Evolutionary conservation across 2,329 filamentous ascomycete species (phyloP), one percentile per base, ranked within the genome.

Genomic region (Ophiostoma australiae): DNA sequence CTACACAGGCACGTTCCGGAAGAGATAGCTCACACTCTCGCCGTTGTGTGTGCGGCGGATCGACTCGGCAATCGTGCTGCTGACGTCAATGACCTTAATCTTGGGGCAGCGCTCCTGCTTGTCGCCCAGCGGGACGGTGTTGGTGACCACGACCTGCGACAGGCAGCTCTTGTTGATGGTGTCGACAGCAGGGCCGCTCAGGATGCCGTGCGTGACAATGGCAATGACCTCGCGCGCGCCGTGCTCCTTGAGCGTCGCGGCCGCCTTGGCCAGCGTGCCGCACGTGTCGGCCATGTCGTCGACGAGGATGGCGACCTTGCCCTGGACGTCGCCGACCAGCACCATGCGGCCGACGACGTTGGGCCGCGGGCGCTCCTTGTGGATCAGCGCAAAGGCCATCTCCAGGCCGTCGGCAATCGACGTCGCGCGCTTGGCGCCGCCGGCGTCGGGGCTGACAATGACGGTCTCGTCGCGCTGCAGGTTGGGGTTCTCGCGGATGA

Each of bases 391-490:
- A 80, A 98, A 97, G 73, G 90, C 90, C 67, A 94, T 88, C 78
- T 97, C 93, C 73, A 98, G 87, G 68, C 92, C 90, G 80, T 97
- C 94, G 71, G 94, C 94, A 75, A 98, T 97, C 15, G 91, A 93
- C 10, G 94, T 97, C 58, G 94, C 94, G 80, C 92, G 89, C 83
- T 97, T 98, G 69, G 94, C 94, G 77, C 94, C 94, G 76, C 94
- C 94, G 8, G 94, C 94, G 81, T 98, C 94, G 2, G 94, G 94
- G 75, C 91, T 95, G 75, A 98, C 94, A 76, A 98, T 97, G 74
- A 97, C 93, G 77, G 91, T 94, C 78, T 96, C 92, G 77, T 90
- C 71, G 13, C 58, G 66, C 44, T 33, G 66, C 35, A 70, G 61
- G 20, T 68, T 63, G 37, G 69, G 69, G 71, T 70, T 72, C 67